Evolutionary conservation across 148 eudicot species (phyloP).

Genomic region (Vaccinium darrowii): DNA sequence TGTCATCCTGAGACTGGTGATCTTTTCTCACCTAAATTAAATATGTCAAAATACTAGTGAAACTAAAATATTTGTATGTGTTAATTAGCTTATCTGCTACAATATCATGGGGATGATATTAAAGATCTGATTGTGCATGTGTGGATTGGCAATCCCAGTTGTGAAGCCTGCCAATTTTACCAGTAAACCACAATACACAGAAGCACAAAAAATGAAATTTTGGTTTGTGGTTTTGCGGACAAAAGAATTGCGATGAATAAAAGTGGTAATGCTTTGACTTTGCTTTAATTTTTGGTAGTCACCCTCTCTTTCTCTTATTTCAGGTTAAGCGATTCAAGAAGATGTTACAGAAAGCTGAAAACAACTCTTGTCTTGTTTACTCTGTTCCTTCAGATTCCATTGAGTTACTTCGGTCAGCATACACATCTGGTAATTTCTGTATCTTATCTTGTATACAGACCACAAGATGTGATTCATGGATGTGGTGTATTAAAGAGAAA

Average conservation of each 20-base stretch:
- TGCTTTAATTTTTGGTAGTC: background rate
- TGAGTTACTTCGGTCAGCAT: constrained; percentile 53
- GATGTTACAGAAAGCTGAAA: constrained; percentile 68
- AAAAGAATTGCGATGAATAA: background rate
- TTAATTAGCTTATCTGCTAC: too few relatives aligned
- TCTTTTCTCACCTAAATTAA: too few relatives aligned
- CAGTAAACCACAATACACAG: too few relatives aligned
- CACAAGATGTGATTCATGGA: background rate
- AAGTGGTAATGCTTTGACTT: background rate
- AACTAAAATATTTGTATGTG: too few relatives aligned
- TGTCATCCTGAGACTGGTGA: too few relatives aligned
- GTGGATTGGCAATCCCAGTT: too few relatives aligned
- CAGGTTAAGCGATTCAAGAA: constrained; percentile 70
- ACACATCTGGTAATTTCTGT: constrained; percentile 51
- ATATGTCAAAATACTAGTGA: too few relatives aligned
- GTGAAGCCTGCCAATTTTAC: too few relatives aligned
- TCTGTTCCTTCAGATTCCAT: constrained; percentile 62
- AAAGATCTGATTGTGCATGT: too few relatives aligned
- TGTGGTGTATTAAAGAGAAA: background rate
- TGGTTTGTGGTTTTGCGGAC: background rate
- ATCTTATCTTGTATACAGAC: background rate
- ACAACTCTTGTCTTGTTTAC: constrained; percentile 46
- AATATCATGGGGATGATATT: too few relatives aligned
- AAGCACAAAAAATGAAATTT: too few relatives aligned
- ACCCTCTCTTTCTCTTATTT: constrained; percentile 20